Evolutionary conservation across 2,329 filamentous ascomycete genomes (phyloP), one percentile per base, ranked within the genome.

Genomic region (Metarhizium album): DNA sequence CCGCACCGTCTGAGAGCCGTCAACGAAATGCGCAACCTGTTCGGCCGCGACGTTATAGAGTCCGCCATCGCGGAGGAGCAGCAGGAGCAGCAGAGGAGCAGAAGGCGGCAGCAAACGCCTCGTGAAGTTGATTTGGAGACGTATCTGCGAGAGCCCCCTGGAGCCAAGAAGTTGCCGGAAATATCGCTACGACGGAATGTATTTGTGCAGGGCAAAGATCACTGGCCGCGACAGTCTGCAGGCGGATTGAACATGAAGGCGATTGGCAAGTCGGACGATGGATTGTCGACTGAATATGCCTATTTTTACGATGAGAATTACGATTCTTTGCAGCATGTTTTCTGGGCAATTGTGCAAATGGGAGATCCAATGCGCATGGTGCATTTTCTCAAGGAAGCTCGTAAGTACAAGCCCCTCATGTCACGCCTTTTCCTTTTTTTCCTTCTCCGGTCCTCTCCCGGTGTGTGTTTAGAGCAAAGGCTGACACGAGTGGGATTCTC

Each of bases 161-260:
- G 76, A 1, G 59, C 60, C 3, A 78, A 80, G 58, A 83, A 79
- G 58, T 74, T 93, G 48, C 80, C 83, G 1, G 83, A 88, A 48
- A 74, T 89, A 31, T 83, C 85, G 20, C 72, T 87, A 29, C 79
- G 87, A 43, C 79, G 85, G 35, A 96, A 95, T 61, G 76, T 87
- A 13, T 91, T 95, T 62, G 82, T 95, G 53, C 86, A 90, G 58
- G 88, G 87, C 46, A 90, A 89, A 61, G 88, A 93, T 56, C 82
- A 87, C 47, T 96, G 90, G 90, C 90, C 90, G 3, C 76, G 80
- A 31, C 83, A 83, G 48, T 80, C 88, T 1, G 83, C 86, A 33
- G 87, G 86, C 16, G 93, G 93, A 0, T 72, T 98, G 50, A 83
- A 83, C 8, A 95, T 98, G 90, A 80, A 84, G 59, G 70, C 72